Base-by-base conservation (phyloP, 176 grass and related monocot genomes). In the Puya raimondii region DNA sequence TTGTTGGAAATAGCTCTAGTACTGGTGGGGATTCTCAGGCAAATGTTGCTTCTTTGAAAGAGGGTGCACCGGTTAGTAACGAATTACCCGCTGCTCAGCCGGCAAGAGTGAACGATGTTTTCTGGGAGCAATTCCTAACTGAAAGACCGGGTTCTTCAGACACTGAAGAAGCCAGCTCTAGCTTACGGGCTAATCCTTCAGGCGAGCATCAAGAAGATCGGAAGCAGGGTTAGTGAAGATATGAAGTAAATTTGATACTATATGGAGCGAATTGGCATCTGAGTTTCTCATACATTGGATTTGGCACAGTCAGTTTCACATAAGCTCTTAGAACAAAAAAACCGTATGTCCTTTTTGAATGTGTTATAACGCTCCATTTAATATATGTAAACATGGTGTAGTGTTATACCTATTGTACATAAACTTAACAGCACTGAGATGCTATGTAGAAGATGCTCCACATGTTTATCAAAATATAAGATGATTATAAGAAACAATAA, bases 71-170 rank as follows among this genome's bases (percentile, higher is more conserved):
- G 61, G 76, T 15, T 66, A 18, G 76, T 49, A 56, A 51, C n/a
- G 89, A 83, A 33, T 74, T 70, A 73, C 72, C 63, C 65, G 80
- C 53, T 50, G 79, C 52, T 26, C 86, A 78, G 13, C 74, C 74
- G 14, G 72, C 64, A 13, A 86, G 86, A 72, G 80, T 72, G 68
- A 99, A 93, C 56, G 94, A 99, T 80, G 77, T 86, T 77, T 99
- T 99, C 78, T 99, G 94, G 94, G 94, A 93, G 80, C 94, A 93
- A 72, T 99, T 99, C 65, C 78, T 93, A 50, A 93, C 85, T 0
- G 92, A 96, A 76, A 91, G 88, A 53, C 88, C 92, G 0, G 92
- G 81, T 12, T 88, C 79, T 18, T 81, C 67, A 5, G 88, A 88
- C 8, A 77, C 23, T 0, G 86, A 96, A 79, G 94, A 93, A 50